Evolutionary conservation across 306 rosid genomes (phyloP), one percentile per base, ranked within the genome.

Genomic region (Trifolium subterraneum): DNA sequence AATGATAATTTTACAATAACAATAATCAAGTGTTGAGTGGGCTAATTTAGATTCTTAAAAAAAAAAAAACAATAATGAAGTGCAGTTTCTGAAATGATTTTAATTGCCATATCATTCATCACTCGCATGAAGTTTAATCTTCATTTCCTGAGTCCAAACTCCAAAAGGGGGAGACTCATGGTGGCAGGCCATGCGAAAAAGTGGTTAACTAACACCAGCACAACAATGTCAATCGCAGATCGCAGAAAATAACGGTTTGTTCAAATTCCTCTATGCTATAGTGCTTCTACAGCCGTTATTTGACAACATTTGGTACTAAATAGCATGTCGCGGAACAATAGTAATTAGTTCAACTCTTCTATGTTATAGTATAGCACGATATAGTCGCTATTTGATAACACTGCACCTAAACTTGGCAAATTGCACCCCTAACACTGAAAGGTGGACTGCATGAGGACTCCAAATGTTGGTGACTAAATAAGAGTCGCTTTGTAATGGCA

Each of bases 101-200:
- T 60, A 61, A 35, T 61, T 70, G 31, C 16, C 6, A 29, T 39
- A 52, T 54, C 19, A 54, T 54, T 54, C 61, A 59, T 59, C 59
- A 20, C 3, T 10, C 4, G 41, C 13, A 36, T 63, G 6, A 52
- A 62, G 35, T 38, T 70, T 63, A 36, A 15, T 31, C 13, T 78
- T 45, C 35, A 29, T 31, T 45, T 45, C 36, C 6, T 6, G 6
- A 19, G 14, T 1, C n/a, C 51, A 45, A 13, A 51, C 10, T 51
- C 25, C 25, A 51, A 18, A 51, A 18, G 23, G 59, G 5, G 59
- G 11, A 51, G 25, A 51, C 11, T 51, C 12, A 1, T 51, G 58
- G 22, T 18, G 19, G 12, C 58, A 52, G 27, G 27, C 27, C 27
- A 54, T 20, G 60, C 14, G 6, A 22, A 54, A 54, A 54, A 54